phyloP scores from a whole-genome alignment of 257 asterid species.

The Solanum habrochaites region DNA sequence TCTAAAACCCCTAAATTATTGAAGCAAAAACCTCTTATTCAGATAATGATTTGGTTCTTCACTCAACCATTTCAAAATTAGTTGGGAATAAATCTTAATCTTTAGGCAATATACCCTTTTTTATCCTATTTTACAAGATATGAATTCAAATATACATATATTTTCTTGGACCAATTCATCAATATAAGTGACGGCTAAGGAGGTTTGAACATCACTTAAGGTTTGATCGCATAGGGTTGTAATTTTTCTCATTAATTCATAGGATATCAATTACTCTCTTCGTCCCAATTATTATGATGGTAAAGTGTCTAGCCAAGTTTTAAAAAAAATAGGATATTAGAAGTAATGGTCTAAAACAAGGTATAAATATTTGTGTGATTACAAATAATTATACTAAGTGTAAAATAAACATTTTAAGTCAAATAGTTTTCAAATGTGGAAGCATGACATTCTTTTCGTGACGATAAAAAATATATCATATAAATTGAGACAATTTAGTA shows the following conservation, averaged over 20 bases:
- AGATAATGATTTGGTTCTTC: background rate
- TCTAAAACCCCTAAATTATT: background rate
- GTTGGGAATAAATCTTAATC: background rate
- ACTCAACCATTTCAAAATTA: background rate
- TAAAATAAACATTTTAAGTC: background rate
- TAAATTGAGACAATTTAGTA: no score
- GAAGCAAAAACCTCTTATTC: no score
- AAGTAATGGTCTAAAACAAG: background rate
- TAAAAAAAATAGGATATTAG: background rate
- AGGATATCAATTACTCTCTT: background rate
- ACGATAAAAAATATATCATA: background rate
- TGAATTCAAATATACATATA: no score
- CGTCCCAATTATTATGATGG: background rate
- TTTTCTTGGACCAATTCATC: background rate
- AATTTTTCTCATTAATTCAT: background rate
- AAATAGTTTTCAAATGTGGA: background rate
- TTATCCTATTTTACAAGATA: no score
- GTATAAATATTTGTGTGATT: background rate
- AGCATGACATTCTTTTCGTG: background rate
- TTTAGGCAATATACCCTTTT: background rate
- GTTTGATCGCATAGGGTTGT: background rate
- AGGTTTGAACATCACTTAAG: background rate
- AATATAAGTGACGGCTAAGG: background rate
- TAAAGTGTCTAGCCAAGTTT: no score
- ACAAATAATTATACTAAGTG: background rate